Evolutionary conservation across 2,329 filamentous ascomycete genomes (phyloP), one percentile per base, ranked within the genome.

Genomic region (Lachnellula willkommii): DNA sequence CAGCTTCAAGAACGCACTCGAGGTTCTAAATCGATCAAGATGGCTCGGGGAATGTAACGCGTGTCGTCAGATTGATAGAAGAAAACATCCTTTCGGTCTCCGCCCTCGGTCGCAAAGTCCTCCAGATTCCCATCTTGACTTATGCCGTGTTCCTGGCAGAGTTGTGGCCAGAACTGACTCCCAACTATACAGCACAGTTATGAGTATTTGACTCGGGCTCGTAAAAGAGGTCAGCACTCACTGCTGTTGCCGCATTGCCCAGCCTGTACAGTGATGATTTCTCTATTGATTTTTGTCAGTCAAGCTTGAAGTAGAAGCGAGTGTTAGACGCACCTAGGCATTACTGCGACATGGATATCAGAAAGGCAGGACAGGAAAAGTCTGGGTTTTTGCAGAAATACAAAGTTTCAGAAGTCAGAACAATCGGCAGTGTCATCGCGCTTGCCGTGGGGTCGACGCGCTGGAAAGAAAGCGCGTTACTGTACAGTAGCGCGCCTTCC

Each of bases 51-150:
- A 64, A 99, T 97, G 74, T 99, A 99, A 76, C 94, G 84, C 57
- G 94, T 99, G 71, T 99, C 94, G 78, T 99, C 94, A 70, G 92
- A 97, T 80, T 95, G 93, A 77, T 97, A 99, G 81, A 96, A 97
- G 77, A 97, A 97, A 59, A 99, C 94, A 74, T 99, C 94, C 73
- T 99, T 99, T 66, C 94, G 87, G 75, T 99, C 94, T 64, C 93
- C 92, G 69, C 94, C 94, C 73, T 97, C 94, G 50, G 91, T 96
- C 69, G 94, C 94, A 77, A 96, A 96, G 73, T 96, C 92, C 71
- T 96, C 92, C 56, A 99, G 82, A 72, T 97, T 97, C 56, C 94
- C 94, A 75, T 97, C 91, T 71, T 94, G 90, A 69, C 88, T 96
- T 76, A 99, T 99, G 60, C 95, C 94, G 71, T 99, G 94, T 75